These are phyloP conservation scores for Ustilago bromivora DNA, from an alignment of 1,284 basidiomycete species.

Conservation along the genomic window DNA sequence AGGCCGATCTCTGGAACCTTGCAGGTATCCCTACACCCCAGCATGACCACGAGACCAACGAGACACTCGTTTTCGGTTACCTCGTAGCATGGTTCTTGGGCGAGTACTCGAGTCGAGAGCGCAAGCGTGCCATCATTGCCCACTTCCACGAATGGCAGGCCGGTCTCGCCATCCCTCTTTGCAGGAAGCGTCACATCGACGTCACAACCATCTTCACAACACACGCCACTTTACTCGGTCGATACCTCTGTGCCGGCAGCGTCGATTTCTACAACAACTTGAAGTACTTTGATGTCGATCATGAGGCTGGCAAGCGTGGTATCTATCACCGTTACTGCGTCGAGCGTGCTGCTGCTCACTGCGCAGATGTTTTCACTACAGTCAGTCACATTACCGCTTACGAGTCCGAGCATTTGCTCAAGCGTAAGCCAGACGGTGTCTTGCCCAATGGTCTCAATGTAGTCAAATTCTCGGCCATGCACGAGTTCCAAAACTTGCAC, in stretches of 20 bases:
- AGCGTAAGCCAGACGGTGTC: conserved; percentile 96
- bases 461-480: conserved; percentile 93
- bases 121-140: conserved; percentile 86
- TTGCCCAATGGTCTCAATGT: conserved; percentile 97
- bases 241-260: conserved; percentile 95
- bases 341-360: conserved; percentile 92
- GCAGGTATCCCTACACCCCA: conserved; percentile 96
- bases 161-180: conserved; percentile 93
- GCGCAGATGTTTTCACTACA: conserved; percentile 97
- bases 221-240: conserved; percentile 96
- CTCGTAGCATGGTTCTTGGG: conserved; percentile 99
- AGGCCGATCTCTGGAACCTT: conserved; percentile 95
- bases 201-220: conserved; percentile 95
- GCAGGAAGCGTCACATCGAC: conserved; percentile 95
- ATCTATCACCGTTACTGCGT: conserved; percentile 94
- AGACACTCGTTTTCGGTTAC: conserved; percentile 98
- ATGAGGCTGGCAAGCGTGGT: conserved; percentile 97
- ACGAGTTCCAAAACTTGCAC: conserved; percentile 97
- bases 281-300: conserved; percentile 98
- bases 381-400: conserved; percentile 94
- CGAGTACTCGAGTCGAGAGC: conserved; percentile 86
- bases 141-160: conserved; percentile 99
- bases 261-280: conserved; percentile 99
- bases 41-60: conserved; percentile 96
- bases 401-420: conserved; percentile 93